Evolutionary conservation across 2,329 filamentous ascomycete genomes (phyloP).

Genomic region (Alternaria triticina): DNA sequence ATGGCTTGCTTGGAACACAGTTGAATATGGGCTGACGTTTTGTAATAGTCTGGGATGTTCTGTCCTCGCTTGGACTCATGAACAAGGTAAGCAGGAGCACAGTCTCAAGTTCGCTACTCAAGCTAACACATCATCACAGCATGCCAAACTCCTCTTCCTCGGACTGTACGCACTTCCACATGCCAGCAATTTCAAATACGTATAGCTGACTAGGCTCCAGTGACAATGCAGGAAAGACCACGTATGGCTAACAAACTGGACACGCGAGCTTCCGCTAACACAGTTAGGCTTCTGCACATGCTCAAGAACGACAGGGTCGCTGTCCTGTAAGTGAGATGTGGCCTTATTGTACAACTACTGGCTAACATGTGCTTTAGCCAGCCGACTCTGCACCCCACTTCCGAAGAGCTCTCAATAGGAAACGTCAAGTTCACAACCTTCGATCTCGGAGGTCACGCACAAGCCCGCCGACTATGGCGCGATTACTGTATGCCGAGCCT

Average conservation of each 20-base stretch:
- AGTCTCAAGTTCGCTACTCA: not conserved
- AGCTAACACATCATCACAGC: conserved; percentile 49
- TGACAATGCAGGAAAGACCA: conserved; percentile 95
- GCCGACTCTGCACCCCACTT: conserved; percentile 64
- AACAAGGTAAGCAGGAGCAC: conserved; percentile 66
- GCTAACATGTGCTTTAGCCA: conserved; percentile 20
- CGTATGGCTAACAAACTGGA: conserved; percentile 53
- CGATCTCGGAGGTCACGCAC: conserved; percentile 62
- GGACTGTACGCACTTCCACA: conserved; percentile 61
- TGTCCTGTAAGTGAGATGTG: conserved; percentile 69
- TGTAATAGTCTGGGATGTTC: conserved; percentile 79
- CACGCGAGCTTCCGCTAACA: conserved; percentile 14
- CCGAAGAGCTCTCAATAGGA: conserved; percentile 61
- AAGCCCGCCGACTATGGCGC: conserved; percentile 50
- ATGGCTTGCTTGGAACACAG: not conserved
- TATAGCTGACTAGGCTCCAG: conserved; percentile 71
- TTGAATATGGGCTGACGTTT: conserved; percentile 9
- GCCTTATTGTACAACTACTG: not conserved
- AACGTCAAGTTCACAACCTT: conserved; percentile 88
- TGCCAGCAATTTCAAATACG: not conserved
- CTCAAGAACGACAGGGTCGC: conserved; percentile 89
- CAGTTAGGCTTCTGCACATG: conserved; percentile 76
- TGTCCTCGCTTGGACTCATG: conserved; percentile 83
- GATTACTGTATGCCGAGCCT: conserved; percentile 41
- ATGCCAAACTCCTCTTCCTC: conserved; percentile 74